Conservation (phyloP, 1,139 yeast species). For the Pichia sp. region DNA sequence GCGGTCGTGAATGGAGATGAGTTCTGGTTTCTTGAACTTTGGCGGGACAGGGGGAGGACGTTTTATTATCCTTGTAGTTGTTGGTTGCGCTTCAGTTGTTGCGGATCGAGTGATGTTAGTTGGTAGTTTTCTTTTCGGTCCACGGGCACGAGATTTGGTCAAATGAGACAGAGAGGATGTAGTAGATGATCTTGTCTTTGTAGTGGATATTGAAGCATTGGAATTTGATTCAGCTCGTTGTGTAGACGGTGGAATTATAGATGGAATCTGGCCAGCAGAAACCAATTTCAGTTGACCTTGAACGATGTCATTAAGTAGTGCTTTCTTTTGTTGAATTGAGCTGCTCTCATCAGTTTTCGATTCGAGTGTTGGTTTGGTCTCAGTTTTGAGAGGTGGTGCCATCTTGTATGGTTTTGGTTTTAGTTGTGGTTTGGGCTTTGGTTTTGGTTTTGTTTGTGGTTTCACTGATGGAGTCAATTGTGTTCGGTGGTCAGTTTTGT, state of each 20-base stretch:
- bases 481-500: not conserved
- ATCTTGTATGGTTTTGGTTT: conserved; percentile 1
- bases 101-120: conserved; percentile 18
- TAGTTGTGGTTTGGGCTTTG: not conserved
- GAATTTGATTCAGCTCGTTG: not conserved
- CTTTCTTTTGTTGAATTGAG: not conserved
- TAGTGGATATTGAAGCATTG: not conserved
- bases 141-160: conserved; percentile 58
- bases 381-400: too few species aligned
- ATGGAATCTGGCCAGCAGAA: conserved; percentile 4
- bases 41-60: not conserved
- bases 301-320: conserved; percentile 1
- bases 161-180: conserved; percentile 33
- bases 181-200: not conserved
- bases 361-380: conserved; percentile 4
- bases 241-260: not conserved
- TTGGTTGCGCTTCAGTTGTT: not conserved
- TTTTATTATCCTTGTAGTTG: not conserved
- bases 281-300: conserved; percentile 4
- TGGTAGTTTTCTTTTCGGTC: conserved; percentile 72
- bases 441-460: conserved; percentile 3
- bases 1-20: too few species aligned
- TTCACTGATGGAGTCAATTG: too few species aligned
- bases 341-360: conserved; percentile 1
- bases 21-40: not conserved